phyloP scores from a whole-genome alignment of 495 filamentous ascomycete genomes.

The Hypoxylon cercidicola region DNA sequence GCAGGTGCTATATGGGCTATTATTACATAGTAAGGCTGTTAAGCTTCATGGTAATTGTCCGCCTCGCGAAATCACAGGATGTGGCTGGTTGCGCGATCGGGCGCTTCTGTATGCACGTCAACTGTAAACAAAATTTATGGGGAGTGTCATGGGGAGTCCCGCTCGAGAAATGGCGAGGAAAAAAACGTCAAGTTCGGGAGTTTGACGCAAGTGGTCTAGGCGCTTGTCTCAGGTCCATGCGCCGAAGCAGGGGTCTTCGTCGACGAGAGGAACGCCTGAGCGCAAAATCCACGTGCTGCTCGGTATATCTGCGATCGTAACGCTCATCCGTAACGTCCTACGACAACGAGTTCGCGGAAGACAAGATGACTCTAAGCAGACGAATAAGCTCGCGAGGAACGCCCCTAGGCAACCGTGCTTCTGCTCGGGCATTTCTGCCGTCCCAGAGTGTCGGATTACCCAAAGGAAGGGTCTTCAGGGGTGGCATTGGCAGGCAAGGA shows the following conservation, averaged over 20 bases:
- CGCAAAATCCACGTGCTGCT: conserved; percentile 16
- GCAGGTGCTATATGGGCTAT: conserved; percentile 15
- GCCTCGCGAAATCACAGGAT: conserved; percentile 32
- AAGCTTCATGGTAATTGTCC: conserved; percentile 19
- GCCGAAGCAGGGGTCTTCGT: conserved; percentile 22
- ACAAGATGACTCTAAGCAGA: too few relatives aligned
- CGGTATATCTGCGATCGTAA: background rate
- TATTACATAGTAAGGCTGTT: conserved; percentile 8
- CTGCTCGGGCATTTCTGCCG: conserved; percentile 39
- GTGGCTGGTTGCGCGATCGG: conserved; percentile 25
- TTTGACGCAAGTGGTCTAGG: conserved; percentile 39
- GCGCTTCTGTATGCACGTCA: conserved; percentile 34
- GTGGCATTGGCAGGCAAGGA: conserved; percentile 34
- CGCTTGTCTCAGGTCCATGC: conserved; percentile 39
- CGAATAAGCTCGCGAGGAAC: conserved; percentile 14
- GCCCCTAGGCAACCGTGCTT: conserved; percentile 25
- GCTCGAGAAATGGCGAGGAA: conserved; percentile 17
- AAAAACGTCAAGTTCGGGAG: conserved; percentile 38
- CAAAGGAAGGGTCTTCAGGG: conserved; percentile 35
- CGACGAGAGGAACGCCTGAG: conserved; percentile 10
- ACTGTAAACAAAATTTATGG: conserved; percentile 39
- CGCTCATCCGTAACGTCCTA: too few relatives aligned
- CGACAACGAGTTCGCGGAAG: too few relatives aligned
- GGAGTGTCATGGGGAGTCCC: conserved; percentile 25
- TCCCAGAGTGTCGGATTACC: conserved; percentile 40